These are phyloP conservation scores for Paramecium primaurelia DNA, from an alignment of 73 alveolate genomes.

Conservation along the genomic window DNA sequence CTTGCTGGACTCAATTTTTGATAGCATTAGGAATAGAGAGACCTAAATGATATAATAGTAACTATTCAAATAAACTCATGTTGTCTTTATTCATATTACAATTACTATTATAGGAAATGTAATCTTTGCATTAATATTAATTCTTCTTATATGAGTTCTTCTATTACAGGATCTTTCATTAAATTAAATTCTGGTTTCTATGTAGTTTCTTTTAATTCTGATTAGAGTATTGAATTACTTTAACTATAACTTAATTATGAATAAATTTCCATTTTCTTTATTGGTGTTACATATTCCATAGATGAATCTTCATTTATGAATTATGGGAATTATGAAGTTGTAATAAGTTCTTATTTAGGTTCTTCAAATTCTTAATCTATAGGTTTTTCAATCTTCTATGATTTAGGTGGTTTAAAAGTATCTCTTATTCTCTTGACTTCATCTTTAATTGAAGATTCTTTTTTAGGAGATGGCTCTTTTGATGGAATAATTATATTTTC, in stretches of 20 bases:
- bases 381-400: neutral
- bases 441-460: neutral
- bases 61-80: neutral
- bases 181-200: neutral
- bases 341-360: neutral
- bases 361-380: neutral
- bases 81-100: neutral
- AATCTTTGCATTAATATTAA: neutral
- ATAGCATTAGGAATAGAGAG: neutral
- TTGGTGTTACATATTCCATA: neutral
- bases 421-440: neutral
- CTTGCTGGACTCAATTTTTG: neutral
- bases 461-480: neutral
- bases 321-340: constrained; percentile 1
- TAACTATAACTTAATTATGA: constrained; percentile 13
- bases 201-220: neutral
- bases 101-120: neutral
- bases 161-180: neutral
- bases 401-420: neutral
- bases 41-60: neutral
- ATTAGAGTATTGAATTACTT: neutral
- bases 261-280: neutral
- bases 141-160: neutral
- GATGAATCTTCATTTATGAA: neutral
- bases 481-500: neutral